Percentiles rank a stretch among this genome's conserved stretches.
Evolutionary conservation across 345 rosid species (phyloP).

Genomic region (Hevea brasiliensis): DNA sequence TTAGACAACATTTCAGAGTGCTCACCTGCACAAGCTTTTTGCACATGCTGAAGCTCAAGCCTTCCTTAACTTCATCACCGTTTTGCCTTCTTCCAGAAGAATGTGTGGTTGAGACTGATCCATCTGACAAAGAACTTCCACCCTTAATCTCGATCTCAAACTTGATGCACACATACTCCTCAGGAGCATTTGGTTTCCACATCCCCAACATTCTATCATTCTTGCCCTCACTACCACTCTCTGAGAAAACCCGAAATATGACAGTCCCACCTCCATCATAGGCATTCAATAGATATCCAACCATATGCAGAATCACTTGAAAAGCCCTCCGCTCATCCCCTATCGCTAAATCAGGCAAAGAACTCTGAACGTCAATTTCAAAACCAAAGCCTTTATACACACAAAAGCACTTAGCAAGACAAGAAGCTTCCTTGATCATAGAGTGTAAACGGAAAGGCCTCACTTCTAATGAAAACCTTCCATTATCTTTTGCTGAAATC

Average conservation of each 20-base stretch:
- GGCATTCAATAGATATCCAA: slow-evolving; percentile 70
- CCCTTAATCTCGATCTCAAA: slow-evolving; percentile 68
- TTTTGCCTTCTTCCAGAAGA: slow-evolving; percentile 40
- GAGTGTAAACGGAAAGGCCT: slow-evolving; percentile 67
- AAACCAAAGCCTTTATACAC: slow-evolving; percentile 68
- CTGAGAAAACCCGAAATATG: slow-evolving; percentile 54
- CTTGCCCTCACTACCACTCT: slow-evolving; percentile 46
- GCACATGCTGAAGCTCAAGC: slow-evolving; percentile 78
- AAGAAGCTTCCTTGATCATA: slow-evolving; percentile 77
- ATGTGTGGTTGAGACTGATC: slow-evolving; percentile 32
- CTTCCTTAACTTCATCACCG: slow-evolving; percentile 56
- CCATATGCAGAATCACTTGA: slow-evolving; percentile 91
- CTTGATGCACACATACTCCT: slow-evolving; percentile 53
- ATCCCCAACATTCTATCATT: slow-evolving; percentile 46
- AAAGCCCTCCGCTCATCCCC: slow-evolving; percentile 87
- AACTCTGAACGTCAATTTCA: slow-evolving; percentile 59
- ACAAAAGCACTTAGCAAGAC: slow-evolving; percentile 82
- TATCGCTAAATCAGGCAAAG: slow-evolving; percentile 69
- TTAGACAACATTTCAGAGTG: slow-evolving; percentile 1
- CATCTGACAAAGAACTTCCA: slow-evolving; percentile 42
- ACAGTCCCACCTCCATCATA: slow-evolving; percentile 57
- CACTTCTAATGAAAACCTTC: slow-evolving; percentile 65
- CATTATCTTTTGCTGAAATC: slow-evolving; percentile 67
- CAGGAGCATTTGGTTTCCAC: slow-evolving; percentile 51
- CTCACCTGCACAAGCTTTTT: slow-evolving; percentile 90